Evolutionary conservation across 1,284 basidiomycete species (phyloP).

Genomic region (Inonotus hispidus): DNA sequence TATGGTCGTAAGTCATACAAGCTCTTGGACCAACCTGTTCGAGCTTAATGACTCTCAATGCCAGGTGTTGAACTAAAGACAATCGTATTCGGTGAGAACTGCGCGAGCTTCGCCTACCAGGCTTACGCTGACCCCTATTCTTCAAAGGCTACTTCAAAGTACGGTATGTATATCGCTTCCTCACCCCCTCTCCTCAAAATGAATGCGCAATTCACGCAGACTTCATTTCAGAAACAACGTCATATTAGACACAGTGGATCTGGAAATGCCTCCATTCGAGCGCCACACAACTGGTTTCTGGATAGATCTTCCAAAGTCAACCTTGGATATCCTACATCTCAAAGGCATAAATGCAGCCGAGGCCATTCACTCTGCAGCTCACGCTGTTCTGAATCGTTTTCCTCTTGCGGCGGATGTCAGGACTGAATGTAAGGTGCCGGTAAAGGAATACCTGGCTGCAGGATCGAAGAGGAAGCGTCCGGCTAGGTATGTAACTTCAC

Average conservation of each 20-base stretch:
- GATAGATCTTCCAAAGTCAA: slow-evolving; percentile 70
- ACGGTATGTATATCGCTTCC: slow-evolving; percentile 47
- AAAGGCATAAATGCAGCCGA: slow-evolving; percentile 65
- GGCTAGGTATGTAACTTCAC: slow-evolving; percentile 46
- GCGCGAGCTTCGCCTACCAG: slow-evolving; percentile 27
- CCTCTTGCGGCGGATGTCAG: slow-evolving; percentile 65
- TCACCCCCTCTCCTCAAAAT: too few relatives aligned
- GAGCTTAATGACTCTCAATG: neutral
- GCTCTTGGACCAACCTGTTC: neutral
- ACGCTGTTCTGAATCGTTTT: slow-evolving; percentile 80
- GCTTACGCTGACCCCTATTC: neutral
- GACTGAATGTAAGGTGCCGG: slow-evolving; percentile 80
- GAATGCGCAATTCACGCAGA: neutral
- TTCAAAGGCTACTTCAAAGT: slow-evolving; percentile 43
- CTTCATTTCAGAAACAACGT: slow-evolving; percentile 42
- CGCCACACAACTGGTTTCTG: slow-evolving; percentile 77
- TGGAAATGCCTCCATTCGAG: slow-evolving; percentile 78
- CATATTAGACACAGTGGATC: slow-evolving; percentile 76
- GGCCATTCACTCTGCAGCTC: slow-evolving; percentile 82
- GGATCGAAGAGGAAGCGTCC: slow-evolving; percentile 68
- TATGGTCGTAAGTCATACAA: slow-evolving; percentile 65
- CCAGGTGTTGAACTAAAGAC: slow-evolving; percentile 65
- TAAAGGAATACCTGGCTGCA: slow-evolving; percentile 69
- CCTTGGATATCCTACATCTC: slow-evolving; percentile 47
- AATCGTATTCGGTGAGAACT: slow-evolving; percentile 65